These are phyloP conservation scores for Leptodermis oblonga DNA, from an alignment of 257 asterid species.

Conservation along the genomic window DNA sequence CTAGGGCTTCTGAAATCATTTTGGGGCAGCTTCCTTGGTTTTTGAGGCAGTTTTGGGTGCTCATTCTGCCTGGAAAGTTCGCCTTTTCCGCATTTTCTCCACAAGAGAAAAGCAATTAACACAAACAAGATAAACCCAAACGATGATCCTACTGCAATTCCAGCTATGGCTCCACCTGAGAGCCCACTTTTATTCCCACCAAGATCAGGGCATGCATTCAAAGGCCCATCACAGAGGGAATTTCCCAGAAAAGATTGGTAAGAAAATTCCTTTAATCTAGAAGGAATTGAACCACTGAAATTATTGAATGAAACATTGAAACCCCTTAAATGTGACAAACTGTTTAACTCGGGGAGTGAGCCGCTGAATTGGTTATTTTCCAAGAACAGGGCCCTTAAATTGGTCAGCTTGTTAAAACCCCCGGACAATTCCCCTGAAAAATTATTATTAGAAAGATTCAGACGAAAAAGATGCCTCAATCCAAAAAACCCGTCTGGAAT, in stretches of 20 bases:
- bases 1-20: conserved; percentile 16
- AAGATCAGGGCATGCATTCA: conserved; percentile 30
- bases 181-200: conserved; percentile 20
- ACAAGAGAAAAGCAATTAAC: conserved; percentile 14
- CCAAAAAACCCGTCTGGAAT: conserved; percentile 37
- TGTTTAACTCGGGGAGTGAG: conserved; percentile 31
- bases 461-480: conserved; percentile 34
- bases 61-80: conserved; percentile 13
- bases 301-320: conserved; percentile 59
- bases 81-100: conserved; percentile 26
- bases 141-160: conserved; percentile 46
- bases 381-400: conserved; percentile 36
- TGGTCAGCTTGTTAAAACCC: conserved; percentile 27
- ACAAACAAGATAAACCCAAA: conserved; percentile 25
- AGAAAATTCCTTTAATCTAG: conserved; percentile 25
- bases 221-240: conserved; percentile 44
- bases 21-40: conserved; percentile 20
- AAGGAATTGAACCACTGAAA: conserved; percentile 42
- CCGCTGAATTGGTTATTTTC: conserved; percentile 55
- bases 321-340: conserved; percentile 18
- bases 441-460: conserved; percentile 37
- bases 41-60: conserved; percentile 20
- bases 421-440: conserved; percentile 38
- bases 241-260: conserved; percentile 41
- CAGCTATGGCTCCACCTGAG: conserved; percentile 53